Conservation (phyloP, 176 grass and related monocot genomes). For the Cenchrus purpureus region DNA sequence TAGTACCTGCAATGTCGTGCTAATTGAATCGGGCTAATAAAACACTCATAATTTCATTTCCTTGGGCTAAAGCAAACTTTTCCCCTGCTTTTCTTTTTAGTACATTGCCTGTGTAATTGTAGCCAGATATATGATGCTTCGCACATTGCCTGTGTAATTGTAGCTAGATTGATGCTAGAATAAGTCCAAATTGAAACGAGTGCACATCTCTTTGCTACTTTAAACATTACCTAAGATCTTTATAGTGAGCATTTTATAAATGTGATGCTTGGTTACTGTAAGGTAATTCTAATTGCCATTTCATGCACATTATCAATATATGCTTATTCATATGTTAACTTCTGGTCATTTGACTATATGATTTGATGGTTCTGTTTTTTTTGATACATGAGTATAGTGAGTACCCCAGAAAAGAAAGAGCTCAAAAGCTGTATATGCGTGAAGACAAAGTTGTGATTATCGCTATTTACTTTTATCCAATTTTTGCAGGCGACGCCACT, state of each 20-base stretch:
- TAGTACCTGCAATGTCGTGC: background rate
- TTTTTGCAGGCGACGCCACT: slow-evolving; percentile 64
- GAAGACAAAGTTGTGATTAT: background rate
- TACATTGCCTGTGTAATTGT: background rate
- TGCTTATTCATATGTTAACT: background rate
- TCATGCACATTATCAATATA: background rate
- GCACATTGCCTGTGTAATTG: background rate
- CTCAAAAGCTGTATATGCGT: slow-evolving; percentile 22
- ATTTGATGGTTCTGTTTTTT: background rate
- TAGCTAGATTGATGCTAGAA: background rate
- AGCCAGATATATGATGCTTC: background rate
- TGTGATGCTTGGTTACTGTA: background rate
- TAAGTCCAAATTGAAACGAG: background rate
- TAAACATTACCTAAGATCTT: background rate
- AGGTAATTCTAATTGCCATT: background rate
- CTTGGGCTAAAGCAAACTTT: background rate
- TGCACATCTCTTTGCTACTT: background rate
- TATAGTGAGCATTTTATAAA: background rate
- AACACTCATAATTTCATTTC: background rate
- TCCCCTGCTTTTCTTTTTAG: background rate
- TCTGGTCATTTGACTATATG: background rate
- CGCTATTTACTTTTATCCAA: slow-evolving; percentile 29
- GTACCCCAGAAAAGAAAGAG: background rate
- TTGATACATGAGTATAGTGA: background rate
- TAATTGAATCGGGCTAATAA: background rate